phyloP scores from a whole-genome alignment of 495 filamentous ascomycete species.

The Aspergillus carlsbadensis region DNA sequence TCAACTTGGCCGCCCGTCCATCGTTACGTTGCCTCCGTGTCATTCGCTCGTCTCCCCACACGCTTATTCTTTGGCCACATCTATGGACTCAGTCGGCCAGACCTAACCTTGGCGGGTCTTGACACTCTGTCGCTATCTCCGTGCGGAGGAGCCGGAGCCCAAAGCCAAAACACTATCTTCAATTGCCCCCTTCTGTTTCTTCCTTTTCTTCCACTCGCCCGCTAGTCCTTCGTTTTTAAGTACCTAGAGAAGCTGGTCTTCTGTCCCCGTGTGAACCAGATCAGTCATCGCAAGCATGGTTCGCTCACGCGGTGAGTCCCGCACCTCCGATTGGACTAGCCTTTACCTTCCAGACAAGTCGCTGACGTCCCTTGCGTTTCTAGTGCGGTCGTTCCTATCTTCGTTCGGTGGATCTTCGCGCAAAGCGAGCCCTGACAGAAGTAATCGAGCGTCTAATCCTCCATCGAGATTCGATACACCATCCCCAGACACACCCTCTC shows the following conservation, averaged over 20 bases:
- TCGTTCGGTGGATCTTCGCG: constrained; percentile 50
- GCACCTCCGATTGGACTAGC: constrained; percentile 5
- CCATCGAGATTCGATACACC: constrained; percentile 36
- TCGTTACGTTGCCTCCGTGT: constrained; percentile 9
- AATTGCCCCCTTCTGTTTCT: background rate
- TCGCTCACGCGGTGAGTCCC: constrained; percentile 44
- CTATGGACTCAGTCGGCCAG: constrained; percentile 17
- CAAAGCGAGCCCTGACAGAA: constrained; percentile 27
- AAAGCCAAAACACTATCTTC: constrained; percentile 5
- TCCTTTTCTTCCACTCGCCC: constrained; percentile 10
- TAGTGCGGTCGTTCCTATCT: constrained; percentile 66
- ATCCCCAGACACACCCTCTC: constrained; percentile 39
- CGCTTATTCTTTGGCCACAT: background rate
- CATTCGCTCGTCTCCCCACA: constrained; percentile 11
- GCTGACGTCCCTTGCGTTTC: constrained; percentile 31
- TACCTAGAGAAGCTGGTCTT: constrained; percentile 13
- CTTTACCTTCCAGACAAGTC: constrained; percentile 1
- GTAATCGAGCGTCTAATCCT: constrained; percentile 28
- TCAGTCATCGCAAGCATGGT: constrained; percentile 31
- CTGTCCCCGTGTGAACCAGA: constrained; percentile 8
- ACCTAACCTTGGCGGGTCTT: constrained; percentile 20
- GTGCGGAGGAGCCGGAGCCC: constrained; percentile 20
- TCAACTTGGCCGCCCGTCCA: constrained; percentile 10
- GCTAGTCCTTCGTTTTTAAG: constrained; percentile 1
- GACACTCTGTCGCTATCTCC: constrained; percentile 20